Conservation (phyloP, 805 yeast genomes). For the Metschnikowia drakensbergensis region DNA sequence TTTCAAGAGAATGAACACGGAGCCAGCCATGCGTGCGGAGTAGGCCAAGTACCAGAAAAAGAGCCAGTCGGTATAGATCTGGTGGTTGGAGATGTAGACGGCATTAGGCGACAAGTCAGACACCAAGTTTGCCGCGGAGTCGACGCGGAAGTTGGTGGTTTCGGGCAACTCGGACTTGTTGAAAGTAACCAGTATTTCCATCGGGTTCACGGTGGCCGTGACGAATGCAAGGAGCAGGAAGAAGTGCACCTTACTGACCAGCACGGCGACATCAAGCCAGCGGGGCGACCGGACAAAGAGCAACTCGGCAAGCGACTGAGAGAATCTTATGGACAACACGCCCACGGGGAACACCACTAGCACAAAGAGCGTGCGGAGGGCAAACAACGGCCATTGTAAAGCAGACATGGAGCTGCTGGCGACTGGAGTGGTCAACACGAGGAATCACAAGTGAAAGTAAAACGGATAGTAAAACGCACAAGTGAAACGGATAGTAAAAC, state of each 20-base stretch:
- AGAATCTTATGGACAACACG: conserved; percentile 38
- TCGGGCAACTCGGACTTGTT: conserved; percentile 36
- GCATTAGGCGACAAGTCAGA: conserved; percentile 45
- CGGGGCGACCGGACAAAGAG: conserved; percentile 29
- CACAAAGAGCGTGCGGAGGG: conserved; percentile 22
- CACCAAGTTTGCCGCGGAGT: conserved; percentile 19
- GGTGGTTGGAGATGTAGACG: conserved; percentile 83
- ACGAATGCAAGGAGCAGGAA: conserved; percentile 51
- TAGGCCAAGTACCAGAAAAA: conserved; percentile 84
- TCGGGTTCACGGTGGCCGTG: conserved; percentile 50
- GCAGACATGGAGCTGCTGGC: conserved; percentile 4
- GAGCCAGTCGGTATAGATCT: conserved; percentile 91
- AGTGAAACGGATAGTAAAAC: too few species aligned
- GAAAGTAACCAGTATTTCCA: conserved; percentile 49
- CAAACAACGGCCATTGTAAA: conserved; percentile 11
- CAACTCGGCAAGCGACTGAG: conserved; percentile 42
- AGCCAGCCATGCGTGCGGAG: conserved; percentile 60
- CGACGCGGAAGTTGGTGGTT: conserved; percentile 23
- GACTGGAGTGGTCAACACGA: not conserved
- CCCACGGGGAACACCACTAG: conserved; percentile 24
- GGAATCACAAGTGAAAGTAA: too few species aligned
- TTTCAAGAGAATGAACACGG: conserved; percentile 71
- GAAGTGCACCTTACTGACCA: conserved; percentile 56
- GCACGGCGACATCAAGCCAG: conserved; percentile 40
- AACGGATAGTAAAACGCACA: too few species aligned